Evolutionary conservation across 208 protist species (phyloP).

Genomic region (Crithidia thermophila): DNA sequence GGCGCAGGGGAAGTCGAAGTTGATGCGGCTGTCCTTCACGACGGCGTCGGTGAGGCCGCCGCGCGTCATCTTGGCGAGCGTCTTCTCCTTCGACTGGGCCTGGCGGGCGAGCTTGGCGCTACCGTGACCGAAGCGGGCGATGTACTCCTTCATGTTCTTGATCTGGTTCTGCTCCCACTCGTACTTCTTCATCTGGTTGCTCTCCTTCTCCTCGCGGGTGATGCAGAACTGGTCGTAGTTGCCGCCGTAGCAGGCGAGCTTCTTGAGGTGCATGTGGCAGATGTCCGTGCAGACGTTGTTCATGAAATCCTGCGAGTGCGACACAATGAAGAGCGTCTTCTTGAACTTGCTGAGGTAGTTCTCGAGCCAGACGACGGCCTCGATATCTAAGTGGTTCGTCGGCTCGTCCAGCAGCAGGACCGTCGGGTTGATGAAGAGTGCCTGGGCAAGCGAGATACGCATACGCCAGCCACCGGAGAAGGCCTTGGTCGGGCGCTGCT

Average conservation of each 20-base stretch:
- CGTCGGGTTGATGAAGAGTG: slow-evolving; percentile 94
- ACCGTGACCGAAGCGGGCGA: slow-evolving; percentile 95
- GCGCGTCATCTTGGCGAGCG: slow-evolving; percentile 93
- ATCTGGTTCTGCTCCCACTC: slow-evolving; percentile 97
- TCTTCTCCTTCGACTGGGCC: slow-evolving; percentile 96
- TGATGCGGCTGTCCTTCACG: slow-evolving; percentile 72
- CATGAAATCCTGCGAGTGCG: slow-evolving; percentile 97
- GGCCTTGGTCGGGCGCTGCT: slow-evolving; percentile 69
- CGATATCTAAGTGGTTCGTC: slow-evolving; percentile 98
- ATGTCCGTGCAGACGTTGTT: slow-evolving; percentile 98
- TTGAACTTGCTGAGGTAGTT: slow-evolving; percentile 95
- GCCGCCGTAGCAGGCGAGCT: slow-evolving; percentile 92
- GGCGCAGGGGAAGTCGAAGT: slow-evolving; percentile 87
- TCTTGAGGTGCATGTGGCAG: slow-evolving; percentile 89
- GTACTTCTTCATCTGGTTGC: slow-evolving; percentile 97
- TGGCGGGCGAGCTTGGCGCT: slow-evolving; percentile 95
- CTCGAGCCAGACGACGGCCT: slow-evolving; percentile 97
- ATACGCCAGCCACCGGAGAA: slow-evolving; percentile 98
- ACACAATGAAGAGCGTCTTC: slow-evolving; percentile 95
- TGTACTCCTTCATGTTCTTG: slow-evolving; percentile 97
- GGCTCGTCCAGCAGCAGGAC: slow-evolving; percentile 98
- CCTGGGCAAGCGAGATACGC: slow-evolving; percentile 96
- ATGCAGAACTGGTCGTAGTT: slow-evolving; percentile 97
- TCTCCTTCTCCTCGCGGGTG: slow-evolving; percentile 92
- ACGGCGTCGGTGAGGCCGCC: slow-evolving; percentile 95